phyloP scores from a whole-genome alignment of 1,284 basidiomycete species.

The Mycena sp. region DNA sequence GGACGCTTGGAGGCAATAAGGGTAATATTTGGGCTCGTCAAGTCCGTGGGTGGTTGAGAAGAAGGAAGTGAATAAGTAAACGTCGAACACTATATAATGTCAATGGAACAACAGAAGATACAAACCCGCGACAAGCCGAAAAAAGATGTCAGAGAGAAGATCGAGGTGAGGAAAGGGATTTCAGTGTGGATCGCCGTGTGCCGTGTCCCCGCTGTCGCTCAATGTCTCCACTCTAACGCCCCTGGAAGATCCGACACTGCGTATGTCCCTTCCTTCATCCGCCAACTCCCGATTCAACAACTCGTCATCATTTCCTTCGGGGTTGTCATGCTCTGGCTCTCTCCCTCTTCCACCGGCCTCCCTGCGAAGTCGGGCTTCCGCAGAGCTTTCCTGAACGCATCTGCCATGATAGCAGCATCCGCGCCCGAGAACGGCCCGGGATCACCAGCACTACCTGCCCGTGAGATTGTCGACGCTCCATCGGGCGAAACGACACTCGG shows the following conservation, averaged over 20 bases:
- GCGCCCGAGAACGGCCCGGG: conserved; percentile 77
- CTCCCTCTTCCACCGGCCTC: conserved; percentile 73
- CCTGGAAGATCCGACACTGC: conserved; percentile 80
- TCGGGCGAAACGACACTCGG: conserved; percentile 63
- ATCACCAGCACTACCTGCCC: conserved; percentile 64
- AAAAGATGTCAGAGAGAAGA: conserved; percentile 18
- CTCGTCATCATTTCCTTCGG: conserved; percentile 53
- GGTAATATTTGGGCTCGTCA: conserved; percentile 32
- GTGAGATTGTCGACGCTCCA: conserved; percentile 74
- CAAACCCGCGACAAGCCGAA: conserved; percentile 26
- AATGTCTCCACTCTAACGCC: conserved; percentile 80
- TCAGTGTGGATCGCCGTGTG: conserved; percentile 55
- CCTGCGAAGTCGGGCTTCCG: conserved; percentile 84
- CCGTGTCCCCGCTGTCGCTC: conserved; percentile 64
- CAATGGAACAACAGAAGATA: conserved; percentile 30
- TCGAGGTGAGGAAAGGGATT: conserved; percentile 11
- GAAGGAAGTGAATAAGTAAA: conserved; percentile 30
- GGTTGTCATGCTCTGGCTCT: conserved; percentile 55
- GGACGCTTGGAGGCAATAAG: conserved; percentile 26
- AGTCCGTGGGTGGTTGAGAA: conserved; percentile 26
- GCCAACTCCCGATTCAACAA: conserved; percentile 76
- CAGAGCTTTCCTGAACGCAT: conserved; percentile 84
- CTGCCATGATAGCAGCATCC: conserved; percentile 89
- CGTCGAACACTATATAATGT: conserved; percentile 31
- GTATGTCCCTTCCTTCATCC: conserved; percentile 83